Conservation (phyloP, 257 asterid species). For the Scutellaria minor region DNA sequence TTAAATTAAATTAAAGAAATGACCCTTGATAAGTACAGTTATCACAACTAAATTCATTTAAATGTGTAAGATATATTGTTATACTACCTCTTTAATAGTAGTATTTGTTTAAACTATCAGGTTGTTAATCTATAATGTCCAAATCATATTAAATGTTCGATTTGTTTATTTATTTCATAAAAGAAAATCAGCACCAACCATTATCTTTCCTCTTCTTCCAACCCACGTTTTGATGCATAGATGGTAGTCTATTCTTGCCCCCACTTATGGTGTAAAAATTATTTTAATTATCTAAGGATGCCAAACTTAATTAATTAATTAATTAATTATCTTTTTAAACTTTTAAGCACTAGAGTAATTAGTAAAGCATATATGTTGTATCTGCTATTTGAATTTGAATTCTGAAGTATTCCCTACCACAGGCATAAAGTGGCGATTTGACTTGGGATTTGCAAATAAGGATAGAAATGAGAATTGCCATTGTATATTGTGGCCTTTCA, state of each 20-base stretch:
- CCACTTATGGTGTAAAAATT: not conserved
- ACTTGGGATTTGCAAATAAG: not conserved
- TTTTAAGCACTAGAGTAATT: not conserved
- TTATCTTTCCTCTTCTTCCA: no score
- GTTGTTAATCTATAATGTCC: no score
- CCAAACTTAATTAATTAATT: not conserved
- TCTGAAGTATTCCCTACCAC: not conserved
- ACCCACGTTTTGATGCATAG: no score
- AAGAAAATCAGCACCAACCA: no score
- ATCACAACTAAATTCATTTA: not conserved
- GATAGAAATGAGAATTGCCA: constrained; percentile 15
- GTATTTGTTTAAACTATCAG: no score
- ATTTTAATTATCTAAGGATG: not conserved
- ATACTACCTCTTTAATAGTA: no score
- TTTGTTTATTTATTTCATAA: no score
- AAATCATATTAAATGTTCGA: no score
- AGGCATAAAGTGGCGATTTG: constrained; percentile 15
- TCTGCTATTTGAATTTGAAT: constrained; percentile 32
- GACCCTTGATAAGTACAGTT: not conserved
- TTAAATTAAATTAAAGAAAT: not conserved
- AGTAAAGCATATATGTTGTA: not conserved
- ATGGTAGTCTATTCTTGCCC: not conserved
- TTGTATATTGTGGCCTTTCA: constrained; percentile 28
- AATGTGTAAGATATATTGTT: no score
- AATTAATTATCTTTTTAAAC: not conserved